A percentile compares a stretch with the other conserved stretches of the same genome.
Conservation (phyloP, 1,284 basidiomycete species). For the Leccinum pseudoinsigne region DNA sequence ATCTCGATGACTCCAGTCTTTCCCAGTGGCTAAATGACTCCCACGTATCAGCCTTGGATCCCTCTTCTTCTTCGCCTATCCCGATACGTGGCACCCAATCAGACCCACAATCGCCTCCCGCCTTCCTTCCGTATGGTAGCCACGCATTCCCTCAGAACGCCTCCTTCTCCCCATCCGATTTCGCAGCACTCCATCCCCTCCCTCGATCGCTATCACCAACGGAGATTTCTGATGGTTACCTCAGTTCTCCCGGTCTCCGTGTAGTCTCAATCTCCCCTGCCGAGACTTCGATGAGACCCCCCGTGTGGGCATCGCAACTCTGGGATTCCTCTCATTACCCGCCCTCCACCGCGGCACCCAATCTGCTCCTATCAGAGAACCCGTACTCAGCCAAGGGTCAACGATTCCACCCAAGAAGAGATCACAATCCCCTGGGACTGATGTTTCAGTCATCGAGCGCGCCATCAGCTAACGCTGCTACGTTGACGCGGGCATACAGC, state of each 20-base stretch:
- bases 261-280: conserved; percentile 57
- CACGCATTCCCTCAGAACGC: conserved; percentile 47
- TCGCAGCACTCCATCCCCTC: conserved; percentile 58
- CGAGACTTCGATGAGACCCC: conserved; percentile 53
- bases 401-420: conserved; percentile 38
- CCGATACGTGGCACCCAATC: conserved; percentile 52
- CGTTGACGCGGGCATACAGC: conserved; percentile 56
- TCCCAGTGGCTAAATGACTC: conserved; percentile 62
- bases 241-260: conserved; percentile 36
- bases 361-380: conserved; percentile 45
- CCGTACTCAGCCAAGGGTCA: conserved; percentile 33
- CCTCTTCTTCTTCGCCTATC: conserved; percentile 58
- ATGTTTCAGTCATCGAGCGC: conserved; percentile 78
- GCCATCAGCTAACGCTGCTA: conserved; percentile 48
- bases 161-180: conserved; percentile 57
- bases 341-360: conserved; percentile 38
- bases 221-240: conserved; percentile 46
- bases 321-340: conserved; percentile 46
- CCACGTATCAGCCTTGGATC: conserved; percentile 40
- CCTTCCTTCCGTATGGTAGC: conserved; percentile 43
- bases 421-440: conserved; percentile 52
- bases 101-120: conserved; percentile 40
- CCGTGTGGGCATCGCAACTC: conserved; percentile 61
- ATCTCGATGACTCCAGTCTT: conserved; percentile 47
- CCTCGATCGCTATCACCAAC: conserved; percentile 57